Evolutionary conservation across 192 early-diverging fungal genomes (phyloP), one percentile per base, ranked within the genome.

Genomic region (Rhizophlyctis rosea): DNA sequence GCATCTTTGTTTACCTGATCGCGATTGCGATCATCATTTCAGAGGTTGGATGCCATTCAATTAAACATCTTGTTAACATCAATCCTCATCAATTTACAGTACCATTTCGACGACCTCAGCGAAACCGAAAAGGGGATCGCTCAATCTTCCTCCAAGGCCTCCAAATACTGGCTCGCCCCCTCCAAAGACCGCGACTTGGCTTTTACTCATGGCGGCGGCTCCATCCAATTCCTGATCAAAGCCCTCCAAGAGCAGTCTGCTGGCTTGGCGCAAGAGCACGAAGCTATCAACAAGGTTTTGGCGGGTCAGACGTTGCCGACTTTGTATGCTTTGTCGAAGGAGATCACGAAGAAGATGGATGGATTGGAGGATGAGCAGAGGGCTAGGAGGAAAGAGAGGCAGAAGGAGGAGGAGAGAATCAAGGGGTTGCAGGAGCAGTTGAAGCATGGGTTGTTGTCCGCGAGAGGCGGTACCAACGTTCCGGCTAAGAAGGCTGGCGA

Each of bases 371-470:
- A 47, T 21, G 65, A 67, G 11, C 54, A 65, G 28, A 54, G 50
- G 34, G 44, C 21, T 9, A 21, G 55, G 16, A 65, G 29, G 47
- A 65, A 65, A 55, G 54, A 65, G 21, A 67, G 52, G 49, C 49
- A 67, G 33, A 58, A 49, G 56, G 56, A 59, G 33, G 65, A 67
- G 25, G n/a, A n/a, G n/a, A 36, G 59, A 27, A 27, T 58, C 28
- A 47, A 33, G 18, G 16, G 7, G 0, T 49, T 51, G 23, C 34
- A 52, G 27, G 59, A 67, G 32, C 34, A 58, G 34, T 33, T 67
- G 11, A 25, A 58, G 49, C 13, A 25, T 13, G 29, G 54, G 4
- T 30, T 65, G 9, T 24, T 35, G 28, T 53, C 63, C 0, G 63
- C 54, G 5, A 4, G 34, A 9, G 47, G 47, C 2, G 47, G 36